A percentile compares a stretch with the other conserved stretches of the same genome.
Conservation (phyloP, 2,329 filamentous ascomycete species). For the Pseudocercospora crystallina region DNA sequence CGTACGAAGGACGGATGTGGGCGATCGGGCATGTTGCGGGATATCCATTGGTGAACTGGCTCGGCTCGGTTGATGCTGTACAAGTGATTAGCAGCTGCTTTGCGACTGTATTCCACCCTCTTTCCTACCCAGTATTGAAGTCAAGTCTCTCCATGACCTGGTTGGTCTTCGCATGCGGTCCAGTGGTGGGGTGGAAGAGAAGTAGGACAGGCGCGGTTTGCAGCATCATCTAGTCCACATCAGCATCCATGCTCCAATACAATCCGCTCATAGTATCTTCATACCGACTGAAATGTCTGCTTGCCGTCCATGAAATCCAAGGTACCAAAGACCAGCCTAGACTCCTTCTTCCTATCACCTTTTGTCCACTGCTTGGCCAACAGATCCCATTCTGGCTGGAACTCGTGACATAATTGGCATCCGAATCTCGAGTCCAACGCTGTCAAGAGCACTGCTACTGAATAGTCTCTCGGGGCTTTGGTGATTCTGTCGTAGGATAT, state of each 20-base stretch:
- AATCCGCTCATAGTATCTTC: background rate
- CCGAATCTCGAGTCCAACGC: conserved; percentile 80
- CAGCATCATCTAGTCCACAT: conserved; percentile 70
- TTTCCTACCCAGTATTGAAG: conserved; percentile 72
- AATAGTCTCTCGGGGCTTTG: conserved; percentile 76
- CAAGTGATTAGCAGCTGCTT: background rate
- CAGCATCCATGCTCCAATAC: conserved; percentile 17
- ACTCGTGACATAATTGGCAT: conserved; percentile 82
- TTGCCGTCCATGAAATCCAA: conserved; percentile 87
- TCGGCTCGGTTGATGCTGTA: conserved; percentile 72
- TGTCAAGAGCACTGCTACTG: conserved; percentile 78
- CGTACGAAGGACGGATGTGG: conserved; percentile 76
- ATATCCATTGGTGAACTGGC: conserved; percentile 74
- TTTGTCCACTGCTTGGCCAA: conserved; percentile 82
- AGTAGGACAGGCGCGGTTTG: conserved; percentile 92
- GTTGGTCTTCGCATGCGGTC: conserved; percentile 72
- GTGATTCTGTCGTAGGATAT: conserved; percentile 73
- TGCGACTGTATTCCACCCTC: background rate
- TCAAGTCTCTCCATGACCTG: conserved; percentile 75
- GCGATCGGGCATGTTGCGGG: conserved; percentile 71
- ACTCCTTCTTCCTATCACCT: conserved; percentile 73
- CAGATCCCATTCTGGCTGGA: conserved; percentile 92
- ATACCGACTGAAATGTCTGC: conserved; percentile 80
- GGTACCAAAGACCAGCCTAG: conserved; percentile 74
- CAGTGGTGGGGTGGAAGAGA: conserved; percentile 80